These are phyloP conservation scores for Plectranthus barbatus DNA, from an alignment of 257 asterid species.

Conservation along the genomic window DNA sequence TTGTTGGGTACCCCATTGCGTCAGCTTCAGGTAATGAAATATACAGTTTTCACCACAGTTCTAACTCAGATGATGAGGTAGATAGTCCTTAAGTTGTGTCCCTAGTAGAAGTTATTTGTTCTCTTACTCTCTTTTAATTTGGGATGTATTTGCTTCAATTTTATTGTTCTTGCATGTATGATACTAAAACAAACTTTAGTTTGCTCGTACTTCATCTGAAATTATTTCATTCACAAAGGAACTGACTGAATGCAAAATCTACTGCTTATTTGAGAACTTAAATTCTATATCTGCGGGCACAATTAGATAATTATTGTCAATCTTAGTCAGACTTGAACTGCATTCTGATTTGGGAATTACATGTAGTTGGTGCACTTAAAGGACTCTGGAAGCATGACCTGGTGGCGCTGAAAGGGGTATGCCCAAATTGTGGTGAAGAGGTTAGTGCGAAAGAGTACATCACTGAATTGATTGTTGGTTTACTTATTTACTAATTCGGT, in stretches of 20 bases:
- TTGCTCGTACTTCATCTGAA: too few relatives aligned
- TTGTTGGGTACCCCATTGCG: constrained; percentile 83
- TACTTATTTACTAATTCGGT: neutral
- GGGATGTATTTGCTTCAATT: neutral
- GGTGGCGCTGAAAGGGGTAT: constrained; percentile 87
- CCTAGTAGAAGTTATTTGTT: neutral
- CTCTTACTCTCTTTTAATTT: neutral
- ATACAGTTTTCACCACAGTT: constrained; percentile 12
- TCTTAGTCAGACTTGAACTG: neutral
- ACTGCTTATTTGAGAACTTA: neutral
- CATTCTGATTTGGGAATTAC: constrained; percentile 23
- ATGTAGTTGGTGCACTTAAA: constrained; percentile 75
- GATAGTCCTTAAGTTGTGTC: neutral
- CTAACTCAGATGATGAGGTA: neutral
- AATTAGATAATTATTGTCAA: neutral
- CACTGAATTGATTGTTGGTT: neutral
- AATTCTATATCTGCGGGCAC: neutral
- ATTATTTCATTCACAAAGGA: too few relatives aligned
- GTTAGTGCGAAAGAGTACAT: constrained; percentile 31
- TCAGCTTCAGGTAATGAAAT: constrained; percentile 76
- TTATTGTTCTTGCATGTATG: neutral
- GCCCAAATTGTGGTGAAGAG: constrained; percentile 98
- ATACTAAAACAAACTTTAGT: neutral
- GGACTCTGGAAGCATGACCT: constrained; percentile 85
- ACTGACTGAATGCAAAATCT: too few relatives aligned